Conservation (phyloP, 1,139 yeast genomes). For the Candida tetrigidarum region DNA sequence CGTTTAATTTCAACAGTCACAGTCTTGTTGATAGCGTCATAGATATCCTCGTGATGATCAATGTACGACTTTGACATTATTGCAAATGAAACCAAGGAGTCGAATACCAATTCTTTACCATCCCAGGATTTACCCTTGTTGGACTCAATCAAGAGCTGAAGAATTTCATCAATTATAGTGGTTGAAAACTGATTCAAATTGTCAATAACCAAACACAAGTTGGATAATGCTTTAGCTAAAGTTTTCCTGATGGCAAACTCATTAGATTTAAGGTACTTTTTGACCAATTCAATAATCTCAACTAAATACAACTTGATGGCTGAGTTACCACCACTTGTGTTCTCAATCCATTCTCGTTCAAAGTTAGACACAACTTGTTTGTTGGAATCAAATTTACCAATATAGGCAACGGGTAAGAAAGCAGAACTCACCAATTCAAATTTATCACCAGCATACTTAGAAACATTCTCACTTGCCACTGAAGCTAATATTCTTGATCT, state of each 20-base stretch:
- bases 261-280: slow-evolving; percentile 55
- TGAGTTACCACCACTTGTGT: slow-evolving; percentile 71
- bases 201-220: slow-evolving; percentile 52
- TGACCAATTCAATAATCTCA: slow-evolving; percentile 67
- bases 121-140: slow-evolving; percentile 84
- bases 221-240: slow-evolving; percentile 72
- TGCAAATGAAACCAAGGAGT: slow-evolving; percentile 67
- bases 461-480: slow-evolving; percentile 65
- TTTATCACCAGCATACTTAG: slow-evolving; percentile 71
- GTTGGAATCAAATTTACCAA: slow-evolving; percentile 73
- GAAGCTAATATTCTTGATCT: slow-evolving; percentile 59
- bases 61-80: slow-evolving; percentile 42
- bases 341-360: slow-evolving; percentile 78
- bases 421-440: slow-evolving; percentile 66
- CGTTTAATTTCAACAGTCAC: slow-evolving; percentile 67
- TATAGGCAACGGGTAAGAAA: slow-evolving; percentile 76
- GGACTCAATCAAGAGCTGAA: slow-evolving; percentile 62
- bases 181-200: slow-evolving; percentile 35
- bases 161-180: slow-evolving; percentile 37
- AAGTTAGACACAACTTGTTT: slow-evolving; percentile 52
- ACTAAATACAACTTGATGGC: slow-evolving; percentile 70
- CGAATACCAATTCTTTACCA: slow-evolving; percentile 80
- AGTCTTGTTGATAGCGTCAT: slow-evolving; percentile 39
- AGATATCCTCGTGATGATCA: slow-evolving; percentile 19
- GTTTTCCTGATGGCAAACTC: slow-evolving; percentile 71